phyloP scores from a whole-genome alignment of 495 filamentous ascomycete species.

The Penicillium steckii region DNA sequence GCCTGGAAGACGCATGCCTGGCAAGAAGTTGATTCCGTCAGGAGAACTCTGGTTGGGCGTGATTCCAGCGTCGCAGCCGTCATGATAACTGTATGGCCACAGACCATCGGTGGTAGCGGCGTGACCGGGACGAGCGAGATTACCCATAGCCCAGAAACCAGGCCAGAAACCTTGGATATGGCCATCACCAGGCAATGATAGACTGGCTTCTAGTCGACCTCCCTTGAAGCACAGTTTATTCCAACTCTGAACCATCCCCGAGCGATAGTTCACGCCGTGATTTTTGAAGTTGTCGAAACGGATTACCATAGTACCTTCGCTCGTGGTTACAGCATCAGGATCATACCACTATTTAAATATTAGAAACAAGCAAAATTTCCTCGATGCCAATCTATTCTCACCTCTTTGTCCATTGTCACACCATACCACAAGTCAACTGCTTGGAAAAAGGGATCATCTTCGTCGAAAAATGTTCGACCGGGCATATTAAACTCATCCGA shows the following conservation, averaged over 20 bases:
- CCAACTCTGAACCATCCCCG: conserved; percentile 83
- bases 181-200: conserved; percentile 70
- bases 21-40: conserved; percentile 67
- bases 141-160: conserved; percentile 80
- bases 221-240: conserved; percentile 79
- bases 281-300: conserved; percentile 66
- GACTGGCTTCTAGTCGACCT: conserved; percentile 72
- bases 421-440: conserved; percentile 80
- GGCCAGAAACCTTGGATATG: conserved; percentile 75
- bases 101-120: conserved; percentile 70
- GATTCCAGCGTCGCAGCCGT: conserved; percentile 72
- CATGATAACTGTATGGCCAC: conserved; percentile 77
- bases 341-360: conserved; percentile 66
- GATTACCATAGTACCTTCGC: conserved; percentile 64
- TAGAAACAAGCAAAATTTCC: background rate
- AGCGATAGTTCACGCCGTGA: conserved; percentile 68
- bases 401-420: conserved; percentile 72
- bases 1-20: conserved; percentile 71
- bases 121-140: conserved; percentile 68
- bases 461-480: conserved; percentile 70
- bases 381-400: no score
- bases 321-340: conserved; percentile 70
- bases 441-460: conserved; percentile 71
- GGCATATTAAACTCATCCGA: conserved; percentile 77
- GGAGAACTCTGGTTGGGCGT: conserved; percentile 72